A percentile compares a stretch with the other conserved stretches of the same genome.
phyloP scores from a whole-genome alignment of 2,329 filamentous ascomycete genomes.

The Aspergillus tamarii region DNA sequence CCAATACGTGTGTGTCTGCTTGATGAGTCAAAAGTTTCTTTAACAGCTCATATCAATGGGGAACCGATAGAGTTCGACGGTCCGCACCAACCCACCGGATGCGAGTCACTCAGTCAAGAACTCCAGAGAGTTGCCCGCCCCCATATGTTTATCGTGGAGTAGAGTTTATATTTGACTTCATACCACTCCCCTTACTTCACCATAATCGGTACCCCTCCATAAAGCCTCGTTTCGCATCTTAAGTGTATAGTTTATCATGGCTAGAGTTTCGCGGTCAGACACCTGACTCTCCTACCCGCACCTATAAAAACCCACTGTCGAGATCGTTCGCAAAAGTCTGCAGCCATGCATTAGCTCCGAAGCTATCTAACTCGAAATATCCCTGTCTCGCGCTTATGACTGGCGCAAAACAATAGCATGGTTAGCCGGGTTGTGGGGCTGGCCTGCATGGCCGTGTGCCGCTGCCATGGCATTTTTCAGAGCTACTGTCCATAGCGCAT shows the following conservation, averaged over 20 bases:
- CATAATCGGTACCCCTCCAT: neutral
- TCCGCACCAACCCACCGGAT: neutral
- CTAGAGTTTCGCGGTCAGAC: slow-evolving; percentile 4
- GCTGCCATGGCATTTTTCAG: neutral
- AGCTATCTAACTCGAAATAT: slow-evolving; percentile 13
- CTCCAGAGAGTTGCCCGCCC: neutral
- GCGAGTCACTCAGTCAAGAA: neutral
- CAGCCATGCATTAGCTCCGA: slow-evolving; percentile 16
- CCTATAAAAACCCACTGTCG: slow-evolving; percentile 1
- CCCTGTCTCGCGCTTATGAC: slow-evolving; percentile 12
- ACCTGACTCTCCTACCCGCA: neutral
- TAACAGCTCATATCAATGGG: slow-evolving; percentile 2
- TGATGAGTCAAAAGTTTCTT: neutral
- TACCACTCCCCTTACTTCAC: neutral
- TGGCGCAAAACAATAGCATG: slow-evolving; percentile 10
- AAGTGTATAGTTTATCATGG: slow-evolving; percentile 5
- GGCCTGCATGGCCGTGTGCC: neutral
- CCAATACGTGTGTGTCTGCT: neutral
- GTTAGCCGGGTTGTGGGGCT: slow-evolving; percentile 15
- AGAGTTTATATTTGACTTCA: neutral
- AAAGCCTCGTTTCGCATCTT: neutral
- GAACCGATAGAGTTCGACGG: neutral
- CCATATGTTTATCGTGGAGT: neutral
- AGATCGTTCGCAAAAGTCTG: slow-evolving; percentile 11
- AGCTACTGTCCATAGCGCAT: neutral